phyloP scores from a whole-genome alignment of 1,284 basidiomycete genomes.

The Leucoagaricus sp. region DNA sequence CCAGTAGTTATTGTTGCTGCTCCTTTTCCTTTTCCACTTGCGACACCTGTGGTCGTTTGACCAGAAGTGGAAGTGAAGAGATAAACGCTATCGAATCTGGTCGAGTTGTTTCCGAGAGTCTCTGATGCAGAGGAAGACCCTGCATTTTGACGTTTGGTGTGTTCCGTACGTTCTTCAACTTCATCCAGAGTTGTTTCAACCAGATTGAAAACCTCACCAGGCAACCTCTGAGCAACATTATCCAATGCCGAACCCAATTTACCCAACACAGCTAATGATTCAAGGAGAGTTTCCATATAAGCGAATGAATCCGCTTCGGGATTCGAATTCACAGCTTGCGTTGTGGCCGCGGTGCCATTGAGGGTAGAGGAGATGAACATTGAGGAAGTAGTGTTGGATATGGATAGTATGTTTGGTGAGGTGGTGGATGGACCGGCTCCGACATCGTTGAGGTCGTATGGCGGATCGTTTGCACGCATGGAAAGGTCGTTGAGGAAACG shows the following conservation, averaged over 20 bases:
- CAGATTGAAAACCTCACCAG: constrained; percentile 83
- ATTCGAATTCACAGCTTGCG: constrained; percentile 45
- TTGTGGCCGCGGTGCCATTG: constrained; percentile 10
- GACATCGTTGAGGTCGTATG: constrained; percentile 68
- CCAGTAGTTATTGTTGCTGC: constrained; percentile 15
- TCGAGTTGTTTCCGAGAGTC: constrained; percentile 34
- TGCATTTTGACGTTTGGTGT: constrained; percentile 59
- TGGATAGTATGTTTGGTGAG: constrained; percentile 19
- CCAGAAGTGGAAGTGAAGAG: constrained; percentile 41
- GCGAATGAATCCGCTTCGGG: constrained; percentile 93
- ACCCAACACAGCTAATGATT: constrained; percentile 89
- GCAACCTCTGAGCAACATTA: constrained; percentile 80
- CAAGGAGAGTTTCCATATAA: constrained; percentile 93
- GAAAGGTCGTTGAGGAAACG: constrained; percentile 75
- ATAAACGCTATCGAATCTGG: constrained; percentile 54
- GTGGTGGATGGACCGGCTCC: constrained; percentile 32
- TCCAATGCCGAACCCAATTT: constrained; percentile 88
- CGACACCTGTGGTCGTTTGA: constrained; percentile 20
- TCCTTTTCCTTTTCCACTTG: too few relatives aligned
- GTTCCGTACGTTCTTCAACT: constrained; percentile 86
- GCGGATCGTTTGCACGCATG: constrained; percentile 79
- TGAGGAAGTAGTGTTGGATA: constrained; percentile 26
- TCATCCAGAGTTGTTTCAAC: constrained; percentile 90
- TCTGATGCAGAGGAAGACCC: constrained; percentile 43
- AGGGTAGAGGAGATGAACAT: constrained; percentile 7